phyloP scores from a whole-genome alignment of 164 flowering plant genomes.

The Paratinospora sagittata region DNA sequence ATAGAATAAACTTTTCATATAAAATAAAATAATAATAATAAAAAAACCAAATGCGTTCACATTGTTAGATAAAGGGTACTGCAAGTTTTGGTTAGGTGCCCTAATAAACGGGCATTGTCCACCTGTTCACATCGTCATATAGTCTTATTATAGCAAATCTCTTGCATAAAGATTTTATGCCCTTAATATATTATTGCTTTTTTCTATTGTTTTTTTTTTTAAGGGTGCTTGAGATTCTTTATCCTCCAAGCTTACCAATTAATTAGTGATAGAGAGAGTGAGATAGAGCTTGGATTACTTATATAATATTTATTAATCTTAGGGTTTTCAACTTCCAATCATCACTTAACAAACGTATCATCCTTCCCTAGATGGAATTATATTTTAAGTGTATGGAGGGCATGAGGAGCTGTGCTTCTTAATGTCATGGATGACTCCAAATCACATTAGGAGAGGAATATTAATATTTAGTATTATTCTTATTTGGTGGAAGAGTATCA shows the following conservation, averaged over 20 bases:
- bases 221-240: neutral
- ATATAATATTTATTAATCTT: too few relatives aligned
- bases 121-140: slow-evolving; percentile 12
- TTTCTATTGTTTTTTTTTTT: neutral
- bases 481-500: neutral
- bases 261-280: neutral
- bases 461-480: neutral
- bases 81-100: slow-evolving; percentile 15
- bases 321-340: slow-evolving; percentile 20
- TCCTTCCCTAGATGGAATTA: too few relatives aligned
- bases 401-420: neutral
- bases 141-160: slow-evolving; percentile 11
- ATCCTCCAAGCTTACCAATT: neutral
- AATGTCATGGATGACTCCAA: slow-evolving; percentile 27
- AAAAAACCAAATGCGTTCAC: neutral
- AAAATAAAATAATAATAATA: too few relatives aligned
- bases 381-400: slow-evolving; percentile 3
- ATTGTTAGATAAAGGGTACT: slow-evolving; percentile 6
- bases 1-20: neutral
- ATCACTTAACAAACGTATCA: slow-evolving; percentile 22
- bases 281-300: neutral
- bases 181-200: neutral
- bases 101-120: slow-evolving; percentile 11
- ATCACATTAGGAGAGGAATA: neutral
- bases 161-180: slow-evolving; percentile 12